Evolutionary conservation across 2,329 filamentous ascomycete genomes (phyloP).

Genomic region (Fusarium tricinctum): DNA sequence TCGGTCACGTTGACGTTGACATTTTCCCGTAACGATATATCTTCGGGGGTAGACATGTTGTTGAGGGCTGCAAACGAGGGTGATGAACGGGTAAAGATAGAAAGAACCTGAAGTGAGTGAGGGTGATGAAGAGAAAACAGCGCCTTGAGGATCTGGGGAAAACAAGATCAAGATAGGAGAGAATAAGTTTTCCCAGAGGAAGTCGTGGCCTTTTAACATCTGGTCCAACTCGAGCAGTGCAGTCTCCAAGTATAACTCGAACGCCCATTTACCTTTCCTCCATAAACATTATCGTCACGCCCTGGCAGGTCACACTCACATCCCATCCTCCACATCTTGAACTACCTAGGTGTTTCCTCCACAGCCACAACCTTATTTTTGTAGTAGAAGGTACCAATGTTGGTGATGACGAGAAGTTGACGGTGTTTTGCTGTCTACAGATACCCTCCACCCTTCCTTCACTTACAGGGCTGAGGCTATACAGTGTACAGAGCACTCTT

Average conservation of each 20-base stretch:
- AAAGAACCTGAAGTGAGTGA: not conserved
- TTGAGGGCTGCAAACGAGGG: not conserved
- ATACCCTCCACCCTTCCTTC: too few species aligned
- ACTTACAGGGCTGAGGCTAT: too few species aligned
- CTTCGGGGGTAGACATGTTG: conserved; percentile 9
- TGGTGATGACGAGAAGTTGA: not conserved
- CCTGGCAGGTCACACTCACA: not conserved
- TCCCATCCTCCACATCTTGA: not conserved
- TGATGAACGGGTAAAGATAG: not conserved
- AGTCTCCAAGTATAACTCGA: not conserved
- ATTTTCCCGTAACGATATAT: not conserved
- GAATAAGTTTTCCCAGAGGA: not conserved
- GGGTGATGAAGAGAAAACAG: not conserved
- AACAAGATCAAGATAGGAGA: not conserved
- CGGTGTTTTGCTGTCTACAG: too few species aligned
- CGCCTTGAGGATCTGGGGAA: not conserved
- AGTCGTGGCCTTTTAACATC: not conserved
- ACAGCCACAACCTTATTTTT: not conserved
- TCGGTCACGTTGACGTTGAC: not conserved
- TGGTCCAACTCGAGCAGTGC: not conserved
- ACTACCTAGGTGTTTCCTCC: too few species aligned
- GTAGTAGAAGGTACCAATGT: not conserved
- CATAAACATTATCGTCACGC: not conserved
- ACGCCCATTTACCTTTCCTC: not conserved
- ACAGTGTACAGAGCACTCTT: too few species aligned